Conservation (phyloP, 2,329 filamentous ascomycete species). For the Aspergillus chevalieri region DNA sequence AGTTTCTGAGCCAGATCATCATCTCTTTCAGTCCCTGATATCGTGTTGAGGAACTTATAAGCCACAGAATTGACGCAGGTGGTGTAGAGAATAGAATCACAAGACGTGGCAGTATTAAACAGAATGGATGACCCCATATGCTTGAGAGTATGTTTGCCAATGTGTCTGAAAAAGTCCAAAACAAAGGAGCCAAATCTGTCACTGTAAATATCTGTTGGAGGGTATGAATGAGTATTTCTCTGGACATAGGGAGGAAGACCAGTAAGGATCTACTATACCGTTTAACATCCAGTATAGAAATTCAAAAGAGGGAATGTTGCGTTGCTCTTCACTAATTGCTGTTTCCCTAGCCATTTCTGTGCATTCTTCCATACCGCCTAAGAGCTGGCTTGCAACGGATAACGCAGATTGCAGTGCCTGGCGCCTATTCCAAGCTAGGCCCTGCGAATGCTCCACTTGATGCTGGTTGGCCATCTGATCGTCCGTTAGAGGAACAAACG, state of each 20-base stretch:
- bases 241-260: background rate
- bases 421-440: conserved; percentile 6
- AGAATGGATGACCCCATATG: conserved; percentile 14
- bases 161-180: conserved; percentile 15
- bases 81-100: conserved; percentile 11
- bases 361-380: background rate
- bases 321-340: background rate
- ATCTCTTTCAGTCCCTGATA: conserved; percentile 3
- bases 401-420: conserved; percentile 11
- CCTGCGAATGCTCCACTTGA: conserved; percentile 4
- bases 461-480: conserved; percentile 10
- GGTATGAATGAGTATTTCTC: background rate
- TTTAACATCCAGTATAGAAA: conserved; percentile 18
- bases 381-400: conserved; percentile 5
- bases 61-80: conserved; percentile 15
- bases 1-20: conserved; percentile 5
- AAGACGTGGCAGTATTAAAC: conserved; percentile 2
- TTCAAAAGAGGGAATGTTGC: conserved; percentile 8
- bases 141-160: conserved; percentile 12
- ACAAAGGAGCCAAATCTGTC: conserved; percentile 13
- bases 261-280: conserved; percentile 5
- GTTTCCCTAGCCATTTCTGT: background rate
- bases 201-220: conserved; percentile 10
- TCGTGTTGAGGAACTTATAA: conserved; percentile 16
- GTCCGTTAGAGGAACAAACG: conserved; percentile 10